Evolutionary conservation across 2,329 filamentous ascomycete species (phyloP), one percentile per base, ranked within the genome.

Genomic region (Colletotrichum gigasporum): DNA sequence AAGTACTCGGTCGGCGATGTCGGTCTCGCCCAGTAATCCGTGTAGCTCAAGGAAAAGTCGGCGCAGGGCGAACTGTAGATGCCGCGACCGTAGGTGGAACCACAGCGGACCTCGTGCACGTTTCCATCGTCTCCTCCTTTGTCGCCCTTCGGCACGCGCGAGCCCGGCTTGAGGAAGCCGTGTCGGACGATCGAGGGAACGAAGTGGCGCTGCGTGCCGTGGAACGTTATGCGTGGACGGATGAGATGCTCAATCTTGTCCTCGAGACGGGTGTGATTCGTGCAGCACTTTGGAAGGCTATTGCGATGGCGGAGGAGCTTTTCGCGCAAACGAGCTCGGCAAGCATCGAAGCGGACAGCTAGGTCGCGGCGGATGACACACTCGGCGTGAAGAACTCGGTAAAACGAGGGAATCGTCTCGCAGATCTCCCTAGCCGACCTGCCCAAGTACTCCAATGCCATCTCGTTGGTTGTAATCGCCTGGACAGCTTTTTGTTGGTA

Each of bases 11-110:
- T 68, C 0, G 71, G 47, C 14, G 71, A 68, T 1, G 75, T 79
- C 30, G 66, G 66, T 48, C 72, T 71, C 30, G 68, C 70, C n/a
- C 66, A 63, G n/a, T 64, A 62, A 10, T 69, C 69, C 12, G 75
- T 71, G 66, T 80, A 83, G 2, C 54, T 63, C 1, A 82, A 70
- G 5, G 79, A 72, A 60, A 79, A 82, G 4, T 69, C 69, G 2
- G 79, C 65, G n/a, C 71, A 68, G 3, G 80, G 80, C 4, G 79
- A 82, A 22, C 78, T 79, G 70, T 82, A 83, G 61, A 83, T 79
- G 3, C 80, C 80, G 1, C 70, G 70, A 8, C 80, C 75, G 62
- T 78, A 82, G 1, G 75, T 76, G 18, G 75, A 71, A 10, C 80
- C 78, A 54, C 75, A 78, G n/a, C 71, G 69, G 11, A 78, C 67